These are phyloP conservation scores for Diplodia mutila DNA, from an alignment of 2,329 filamentous ascomycete genomes.

Conservation along the genomic window DNA sequence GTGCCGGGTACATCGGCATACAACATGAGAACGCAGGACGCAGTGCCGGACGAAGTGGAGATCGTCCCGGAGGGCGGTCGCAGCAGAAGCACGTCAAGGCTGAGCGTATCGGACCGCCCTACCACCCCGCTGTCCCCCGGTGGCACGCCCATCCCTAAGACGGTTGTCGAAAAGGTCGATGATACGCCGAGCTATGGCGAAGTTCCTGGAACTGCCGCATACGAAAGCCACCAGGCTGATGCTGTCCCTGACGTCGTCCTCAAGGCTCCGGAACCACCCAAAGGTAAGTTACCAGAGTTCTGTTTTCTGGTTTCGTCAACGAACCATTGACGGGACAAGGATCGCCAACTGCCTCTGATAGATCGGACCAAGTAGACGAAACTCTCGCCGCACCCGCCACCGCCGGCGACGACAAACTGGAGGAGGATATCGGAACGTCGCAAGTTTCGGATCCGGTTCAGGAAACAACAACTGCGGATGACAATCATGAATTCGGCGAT, in stretches of 20 bases:
- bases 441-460: conserved; percentile 33
- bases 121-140: conserved; percentile 49
- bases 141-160: conserved; percentile 59
- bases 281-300: conserved; percentile 59
- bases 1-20: conserved; percentile 65
- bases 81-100: conserved; percentile 45
- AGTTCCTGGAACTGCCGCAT: conserved; percentile 63
- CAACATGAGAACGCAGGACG: conserved; percentile 60
- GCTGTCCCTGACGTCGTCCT: conserved; percentile 62
- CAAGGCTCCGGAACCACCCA: conserved; percentile 49
- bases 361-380: conserved; percentile 52
- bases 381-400: conserved; percentile 33
- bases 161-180: conserved; percentile 65
- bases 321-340: conserved; percentile 66
- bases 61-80: conserved; percentile 52
- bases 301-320: conserved; percentile 46
- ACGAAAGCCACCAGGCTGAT: conserved; percentile 61
- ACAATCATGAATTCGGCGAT: conserved; percentile 73
- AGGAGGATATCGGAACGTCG: conserved; percentile 29
- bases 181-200: conserved; percentile 62
- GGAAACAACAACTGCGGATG: conserved; percentile 56
- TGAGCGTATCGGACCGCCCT: conserved; percentile 50
- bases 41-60: conserved; percentile 67
- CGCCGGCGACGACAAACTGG: conserved; percentile 27
- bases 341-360: conserved; percentile 58